Evolutionary conservation across 2,329 filamentous ascomycete species (phyloP).

Genomic region (Microcyclospora pomicola): DNA sequence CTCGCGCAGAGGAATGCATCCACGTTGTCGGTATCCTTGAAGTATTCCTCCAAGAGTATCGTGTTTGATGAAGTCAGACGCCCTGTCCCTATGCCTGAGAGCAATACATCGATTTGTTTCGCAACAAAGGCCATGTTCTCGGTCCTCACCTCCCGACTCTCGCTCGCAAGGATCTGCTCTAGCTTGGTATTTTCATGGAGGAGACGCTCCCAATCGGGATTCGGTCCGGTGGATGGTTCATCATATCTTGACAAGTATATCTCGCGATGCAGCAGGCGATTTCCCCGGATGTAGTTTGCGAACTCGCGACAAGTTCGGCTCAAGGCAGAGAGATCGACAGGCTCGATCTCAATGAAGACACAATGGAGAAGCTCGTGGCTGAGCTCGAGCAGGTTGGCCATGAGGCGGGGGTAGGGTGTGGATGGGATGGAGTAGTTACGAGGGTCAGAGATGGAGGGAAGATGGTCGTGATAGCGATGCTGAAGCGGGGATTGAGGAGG

Average conservation of each 20-base stretch:
- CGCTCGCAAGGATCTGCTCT: constrained; percentile 33
- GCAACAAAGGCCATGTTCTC: constrained; percentile 21
- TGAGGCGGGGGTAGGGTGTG: constrained; percentile 6
- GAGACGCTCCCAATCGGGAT: constrained; percentile 24
- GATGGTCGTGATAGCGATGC: no score
- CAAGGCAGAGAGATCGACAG: constrained; percentile 42
- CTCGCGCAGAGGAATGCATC: constrained; percentile 51
- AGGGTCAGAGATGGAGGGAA: no score
- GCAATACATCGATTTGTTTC: constrained; percentile 11
- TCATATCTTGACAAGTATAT: constrained; percentile 41
- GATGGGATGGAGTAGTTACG: no score
- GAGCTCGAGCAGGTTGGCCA: constrained; percentile 31
- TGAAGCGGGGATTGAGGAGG: no score
- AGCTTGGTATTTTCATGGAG: constrained; percentile 24
- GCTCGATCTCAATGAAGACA: constrained; percentile 44
- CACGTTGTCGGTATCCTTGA: constrained; percentile 37
- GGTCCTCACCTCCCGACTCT: constrained; percentile 27
- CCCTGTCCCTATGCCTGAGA: constrained; percentile 14
- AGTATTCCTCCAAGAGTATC: constrained; percentile 24
- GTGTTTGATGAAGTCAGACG: constrained; percentile 34
- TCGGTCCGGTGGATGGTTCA: constrained; percentile 7
- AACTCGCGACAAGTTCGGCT: constrained; percentile 40
- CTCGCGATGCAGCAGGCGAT: constrained; percentile 46
- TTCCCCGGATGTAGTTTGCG: constrained; percentile 41
- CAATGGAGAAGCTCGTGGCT: constrained; percentile 51